Evolutionary conservation across 441 rosid genomes (phyloP).

Genomic region (Rhodomyrtus psidioides): DNA sequence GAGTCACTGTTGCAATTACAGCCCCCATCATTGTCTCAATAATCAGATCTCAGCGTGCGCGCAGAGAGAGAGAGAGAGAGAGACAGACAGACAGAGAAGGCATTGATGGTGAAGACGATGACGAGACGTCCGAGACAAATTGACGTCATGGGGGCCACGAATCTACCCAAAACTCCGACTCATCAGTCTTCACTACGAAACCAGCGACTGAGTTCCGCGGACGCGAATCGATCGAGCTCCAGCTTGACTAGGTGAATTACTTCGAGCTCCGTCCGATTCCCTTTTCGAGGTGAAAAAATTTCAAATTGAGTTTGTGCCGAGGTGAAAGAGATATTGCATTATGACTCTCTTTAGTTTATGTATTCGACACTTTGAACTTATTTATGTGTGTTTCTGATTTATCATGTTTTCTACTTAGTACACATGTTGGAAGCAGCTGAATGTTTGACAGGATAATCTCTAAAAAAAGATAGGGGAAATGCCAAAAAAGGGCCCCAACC

Average conservation of each 20-base stretch:
- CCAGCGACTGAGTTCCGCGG: background rate
- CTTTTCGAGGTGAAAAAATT: background rate
- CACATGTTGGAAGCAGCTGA: too few species aligned
- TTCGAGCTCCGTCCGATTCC: background rate
- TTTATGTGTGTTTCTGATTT: too few species aligned
- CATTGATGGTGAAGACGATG: background rate
- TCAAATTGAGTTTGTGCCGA: background rate
- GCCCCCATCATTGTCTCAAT: constrained; percentile 54
- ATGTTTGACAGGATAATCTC: too few species aligned
- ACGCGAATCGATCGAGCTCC: background rate
- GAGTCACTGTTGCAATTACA: constrained; percentile 30
- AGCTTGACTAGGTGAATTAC: background rate
- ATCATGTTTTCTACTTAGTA: too few species aligned
- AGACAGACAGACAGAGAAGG: background rate
- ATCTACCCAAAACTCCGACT: background rate
- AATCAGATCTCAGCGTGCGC: constrained; percentile 6
- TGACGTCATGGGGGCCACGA: background rate
- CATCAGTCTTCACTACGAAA: background rate
- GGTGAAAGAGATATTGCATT: too few species aligned
- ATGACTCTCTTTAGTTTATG: too few species aligned
- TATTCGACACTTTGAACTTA: too few species aligned
- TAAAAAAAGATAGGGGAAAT: too few species aligned
- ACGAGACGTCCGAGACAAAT: background rate
- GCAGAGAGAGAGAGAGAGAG: background rate
- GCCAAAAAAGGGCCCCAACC: too few species aligned